Conservation (phyloP, 148 eudicot genomes). For the Rhododendron mucronatum region DNA sequence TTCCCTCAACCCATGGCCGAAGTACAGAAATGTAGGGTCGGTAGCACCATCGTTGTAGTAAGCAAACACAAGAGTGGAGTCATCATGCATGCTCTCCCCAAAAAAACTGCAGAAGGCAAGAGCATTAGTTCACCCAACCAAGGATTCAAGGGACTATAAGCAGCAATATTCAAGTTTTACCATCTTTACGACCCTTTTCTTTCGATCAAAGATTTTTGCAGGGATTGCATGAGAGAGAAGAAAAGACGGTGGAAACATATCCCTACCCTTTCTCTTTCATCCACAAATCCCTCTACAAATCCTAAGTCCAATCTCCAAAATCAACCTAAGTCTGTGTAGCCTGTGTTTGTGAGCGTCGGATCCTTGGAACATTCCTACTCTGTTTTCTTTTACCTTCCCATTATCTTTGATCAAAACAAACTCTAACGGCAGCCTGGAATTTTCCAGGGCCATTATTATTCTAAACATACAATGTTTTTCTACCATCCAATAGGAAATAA, state of each 20-base stretch:
- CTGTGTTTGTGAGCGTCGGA: not conserved
- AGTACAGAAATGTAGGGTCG: constrained; percentile 49
- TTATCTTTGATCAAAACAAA: not conserved
- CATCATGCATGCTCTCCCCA: constrained; percentile 65
- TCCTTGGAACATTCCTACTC: not conserved
- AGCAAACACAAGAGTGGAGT: constrained; percentile 38
- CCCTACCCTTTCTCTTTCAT: not conserved
- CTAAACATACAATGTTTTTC: not conserved
- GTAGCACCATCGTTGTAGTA: constrained; percentile 55
- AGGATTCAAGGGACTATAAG: not conserved
- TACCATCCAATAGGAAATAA: not conserved
- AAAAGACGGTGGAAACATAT: not conserved
- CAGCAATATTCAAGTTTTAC: not conserved
- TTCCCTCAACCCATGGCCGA: constrained; percentile 50
- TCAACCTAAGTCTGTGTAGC: not conserved
- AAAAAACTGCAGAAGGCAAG: constrained; percentile 35
- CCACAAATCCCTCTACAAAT: not conserved
- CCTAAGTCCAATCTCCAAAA: not conserved
- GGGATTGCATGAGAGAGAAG: not conserved
- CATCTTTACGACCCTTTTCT: not conserved
- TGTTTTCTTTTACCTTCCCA: not conserved
- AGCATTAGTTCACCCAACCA: not conserved
- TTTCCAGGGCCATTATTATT: not conserved
- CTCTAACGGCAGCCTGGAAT: not conserved
- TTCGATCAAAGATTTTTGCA: not conserved